These are phyloP conservation scores for Hanseniaspora vineae DNA, from an alignment of 805 yeast species.

Conservation along the genomic window DNA sequence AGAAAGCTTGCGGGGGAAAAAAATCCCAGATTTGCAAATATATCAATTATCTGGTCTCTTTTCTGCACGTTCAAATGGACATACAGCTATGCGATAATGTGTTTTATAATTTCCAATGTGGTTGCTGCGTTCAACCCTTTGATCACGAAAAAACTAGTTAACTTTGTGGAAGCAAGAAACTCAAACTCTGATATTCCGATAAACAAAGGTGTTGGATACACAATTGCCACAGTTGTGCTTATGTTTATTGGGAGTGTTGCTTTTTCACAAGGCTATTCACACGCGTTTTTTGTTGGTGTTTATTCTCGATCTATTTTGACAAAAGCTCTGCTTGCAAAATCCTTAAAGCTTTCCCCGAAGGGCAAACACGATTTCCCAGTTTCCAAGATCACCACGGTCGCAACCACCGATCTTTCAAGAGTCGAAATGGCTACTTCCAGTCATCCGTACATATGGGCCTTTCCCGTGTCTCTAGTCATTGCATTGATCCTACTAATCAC, in stretches of 20 bases:
- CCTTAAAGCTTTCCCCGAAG: constrained; percentile 44
- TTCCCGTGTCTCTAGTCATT: constrained; percentile 53
- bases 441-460: constrained; percentile 47
- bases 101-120: constrained; percentile 25
- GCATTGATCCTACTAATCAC: constrained; percentile 50
- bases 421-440: constrained; percentile 66
- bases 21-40: constrained; percentile 15
- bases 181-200: constrained; percentile 27
- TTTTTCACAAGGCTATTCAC: constrained; percentile 53
- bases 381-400: constrained; percentile 60
- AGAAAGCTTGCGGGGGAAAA: constrained; percentile 19
- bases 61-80: constrained; percentile 34
- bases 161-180: constrained; percentile 43
- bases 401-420: constrained; percentile 73
- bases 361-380: constrained; percentile 50
- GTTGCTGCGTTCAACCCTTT: constrained; percentile 48
- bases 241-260: constrained; percentile 35
- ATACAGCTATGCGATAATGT: neutral
- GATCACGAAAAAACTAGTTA: constrained; percentile 49
- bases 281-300: constrained; percentile 53
- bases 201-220: constrained; percentile 62
- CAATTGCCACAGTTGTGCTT: constrained; percentile 53
- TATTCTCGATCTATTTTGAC: constrained; percentile 59
- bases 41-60: constrained; percentile 30
- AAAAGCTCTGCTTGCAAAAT: constrained; percentile 55